Conservation (phyloP, 2,329 filamentous ascomycete species). For the Geosmithia morbida region DNA sequence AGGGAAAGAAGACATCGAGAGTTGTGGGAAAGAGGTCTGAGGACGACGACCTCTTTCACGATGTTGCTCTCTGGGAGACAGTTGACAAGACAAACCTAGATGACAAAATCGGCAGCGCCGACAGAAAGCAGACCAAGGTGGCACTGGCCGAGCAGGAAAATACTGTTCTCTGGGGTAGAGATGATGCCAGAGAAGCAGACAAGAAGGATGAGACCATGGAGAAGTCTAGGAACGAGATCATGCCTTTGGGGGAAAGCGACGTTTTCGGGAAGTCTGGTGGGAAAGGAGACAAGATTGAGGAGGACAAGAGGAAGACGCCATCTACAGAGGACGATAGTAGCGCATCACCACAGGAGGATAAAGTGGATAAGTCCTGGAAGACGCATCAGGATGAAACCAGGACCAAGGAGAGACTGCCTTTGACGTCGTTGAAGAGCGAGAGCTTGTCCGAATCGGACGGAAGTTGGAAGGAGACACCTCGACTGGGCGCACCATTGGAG, state of each 20-base stretch:
- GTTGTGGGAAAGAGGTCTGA: slow-evolving; percentile 20
- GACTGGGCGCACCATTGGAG: slow-evolving; percentile 9
- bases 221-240: background rate
- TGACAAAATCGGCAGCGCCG: slow-evolving; percentile 6
- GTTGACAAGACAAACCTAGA: slow-evolving; percentile 19
- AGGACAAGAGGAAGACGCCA: background rate
- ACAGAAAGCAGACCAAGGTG: slow-evolving; percentile 4
- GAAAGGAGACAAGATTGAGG: background rate
- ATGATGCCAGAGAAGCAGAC: background rate
- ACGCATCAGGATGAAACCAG: background rate
- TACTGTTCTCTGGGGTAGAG: background rate
- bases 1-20: slow-evolving; percentile 7
- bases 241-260: background rate
- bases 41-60: slow-evolving; percentile 29
- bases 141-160: slow-evolving; percentile 2
- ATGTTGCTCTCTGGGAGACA: slow-evolving; percentile 27
- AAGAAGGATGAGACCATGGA: background rate
- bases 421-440: slow-evolving; percentile 4
- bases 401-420: too few relatives aligned
- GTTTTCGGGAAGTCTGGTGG: background rate
- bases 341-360: background rate
- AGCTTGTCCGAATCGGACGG: slow-evolving; percentile 8
- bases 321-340: background rate
- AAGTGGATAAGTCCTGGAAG: slow-evolving; percentile 5
- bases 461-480: slow-evolving; percentile 9